Evolutionary conservation across 345 rosid species (phyloP).

Genomic region (Citrus trifoliata): DNA sequence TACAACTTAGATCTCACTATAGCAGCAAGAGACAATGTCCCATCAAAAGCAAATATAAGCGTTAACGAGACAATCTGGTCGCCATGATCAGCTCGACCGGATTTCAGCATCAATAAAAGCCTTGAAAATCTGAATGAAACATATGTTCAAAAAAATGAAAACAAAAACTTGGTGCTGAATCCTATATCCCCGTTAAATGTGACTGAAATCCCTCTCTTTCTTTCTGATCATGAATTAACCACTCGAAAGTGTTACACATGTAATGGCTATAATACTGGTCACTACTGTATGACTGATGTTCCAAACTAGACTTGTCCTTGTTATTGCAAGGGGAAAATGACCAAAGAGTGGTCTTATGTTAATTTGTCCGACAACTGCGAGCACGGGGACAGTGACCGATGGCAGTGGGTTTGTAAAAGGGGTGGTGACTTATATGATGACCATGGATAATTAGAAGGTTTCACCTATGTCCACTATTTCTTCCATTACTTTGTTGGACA

Average conservation of each 20-base stretch:
- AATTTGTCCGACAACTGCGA: not conserved
- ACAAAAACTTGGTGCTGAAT: not conserved
- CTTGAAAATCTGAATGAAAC: not conserved
- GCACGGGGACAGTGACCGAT: too few relatives aligned
- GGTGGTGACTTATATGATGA: slow-evolving; percentile 25
- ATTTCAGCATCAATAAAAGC: not conserved
- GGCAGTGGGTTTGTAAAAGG: slow-evolving; percentile 28
- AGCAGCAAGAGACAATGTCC: too few relatives aligned
- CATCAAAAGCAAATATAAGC: too few relatives aligned
- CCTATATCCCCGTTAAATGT: not conserved
- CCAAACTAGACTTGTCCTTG: not conserved
- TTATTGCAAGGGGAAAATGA: not conserved
- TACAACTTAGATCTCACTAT: too few relatives aligned
- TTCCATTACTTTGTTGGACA: slow-evolving; percentile 7
- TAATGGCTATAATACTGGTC: not conserved
- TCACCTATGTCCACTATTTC: slow-evolving; percentile 14
- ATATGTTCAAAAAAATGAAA: not conserved
- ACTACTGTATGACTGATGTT: not conserved
- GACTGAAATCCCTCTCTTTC: not conserved
- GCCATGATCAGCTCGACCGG: too few relatives aligned
- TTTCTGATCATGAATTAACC: not conserved
- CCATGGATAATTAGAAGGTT: slow-evolving; percentile 27
- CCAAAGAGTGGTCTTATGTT: not conserved
- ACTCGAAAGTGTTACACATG: not conserved
- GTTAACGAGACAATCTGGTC: fast-evolving